Conservation (phyloP, 1,139 yeast species). For the Zygosaccharomyces pseudobailii region DNA sequence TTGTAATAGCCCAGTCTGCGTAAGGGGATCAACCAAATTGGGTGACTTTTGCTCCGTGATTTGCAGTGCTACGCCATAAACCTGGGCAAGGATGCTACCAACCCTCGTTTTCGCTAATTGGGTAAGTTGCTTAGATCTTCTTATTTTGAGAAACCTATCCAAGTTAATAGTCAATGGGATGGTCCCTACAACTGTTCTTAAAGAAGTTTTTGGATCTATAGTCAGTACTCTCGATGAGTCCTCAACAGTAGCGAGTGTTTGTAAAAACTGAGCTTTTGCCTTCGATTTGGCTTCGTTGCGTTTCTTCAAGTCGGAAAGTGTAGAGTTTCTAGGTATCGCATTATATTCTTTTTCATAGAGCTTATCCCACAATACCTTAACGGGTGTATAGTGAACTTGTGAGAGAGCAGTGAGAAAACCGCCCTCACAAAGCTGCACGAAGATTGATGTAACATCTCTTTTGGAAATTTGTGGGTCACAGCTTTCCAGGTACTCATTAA, state of each 20-base stretch:
- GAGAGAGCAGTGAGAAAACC: slow-evolving; percentile 56
- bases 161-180: slow-evolving; percentile 61
- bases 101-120: slow-evolving; percentile 62
- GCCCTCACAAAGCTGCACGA: slow-evolving; percentile 28
- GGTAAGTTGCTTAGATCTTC: slow-evolving; percentile 60
- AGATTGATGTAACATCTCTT: slow-evolving; percentile 20
- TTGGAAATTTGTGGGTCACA: slow-evolving; percentile 24
- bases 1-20: slow-evolving; percentile 36
- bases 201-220: slow-evolving; percentile 35
- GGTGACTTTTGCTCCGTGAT: slow-evolving; percentile 57
- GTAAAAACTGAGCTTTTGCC: slow-evolving; percentile 41
- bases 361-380: slow-evolving; percentile 53
- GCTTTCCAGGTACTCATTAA: slow-evolving; percentile 52
- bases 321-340: slow-evolving; percentile 47
- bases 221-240: slow-evolving; percentile 39
- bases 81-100: slow-evolving; percentile 62
- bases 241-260: slow-evolving; percentile 21
- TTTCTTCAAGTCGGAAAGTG: slow-evolving; percentile 59
- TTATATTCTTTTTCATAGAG: slow-evolving; percentile 50
- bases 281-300: slow-evolving; percentile 59
- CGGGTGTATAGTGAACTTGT: slow-evolving; percentile 39
- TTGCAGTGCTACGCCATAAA: slow-evolving; percentile 57
- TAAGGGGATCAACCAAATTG: slow-evolving; percentile 35
- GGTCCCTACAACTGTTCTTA: slow-evolving; percentile 41
- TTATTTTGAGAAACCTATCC: slow-evolving; percentile 59